Conservation (phyloP, 805 yeast species). For the Candida patagonica region DNA sequence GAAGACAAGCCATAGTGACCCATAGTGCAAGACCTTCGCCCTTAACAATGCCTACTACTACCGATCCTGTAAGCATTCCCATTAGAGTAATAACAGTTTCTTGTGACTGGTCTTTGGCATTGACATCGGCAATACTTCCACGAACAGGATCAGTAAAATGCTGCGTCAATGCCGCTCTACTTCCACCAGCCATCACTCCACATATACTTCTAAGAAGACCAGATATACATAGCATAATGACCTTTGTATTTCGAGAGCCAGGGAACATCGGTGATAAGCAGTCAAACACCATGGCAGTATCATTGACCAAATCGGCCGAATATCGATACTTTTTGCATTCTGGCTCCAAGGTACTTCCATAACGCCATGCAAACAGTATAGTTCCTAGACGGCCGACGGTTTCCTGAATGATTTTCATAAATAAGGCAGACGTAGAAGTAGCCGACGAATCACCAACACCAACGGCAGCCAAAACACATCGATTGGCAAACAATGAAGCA, state of each 20-base stretch:
- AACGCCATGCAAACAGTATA: conserved; percentile 28
- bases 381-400: conserved; percentile 30
- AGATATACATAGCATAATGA: conserved; percentile 24
- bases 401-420: conserved; percentile 29
- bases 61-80: conserved; percentile 29
- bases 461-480: conserved; percentile 28
- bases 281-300: conserved; percentile 28
- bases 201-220: conserved; percentile 28
- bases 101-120: conserved; percentile 31
- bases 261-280: conserved; percentile 26
- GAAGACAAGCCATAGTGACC: conserved; percentile 19
- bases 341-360: conserved; percentile 27
- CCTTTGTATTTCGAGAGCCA: conserved; percentile 11
- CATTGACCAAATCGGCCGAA: conserved; percentile 28
- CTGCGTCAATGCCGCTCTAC: conserved; percentile 30
- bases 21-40: conserved; percentile 22
- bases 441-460: conserved; percentile 31
- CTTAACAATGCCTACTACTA: conserved; percentile 22
- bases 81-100: conserved; percentile 29
- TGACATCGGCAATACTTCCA: conserved; percentile 30
- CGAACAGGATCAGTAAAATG: conserved; percentile 28
- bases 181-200: conserved; percentile 31
- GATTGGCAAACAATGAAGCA: conserved; percentile 26
- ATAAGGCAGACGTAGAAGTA: conserved; percentile 29
- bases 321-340: conserved; percentile 30